Conservation (phyloP, 2,329 filamentous ascomycete species). For the Pseudopyrenochaeta lycopersici region DNA sequence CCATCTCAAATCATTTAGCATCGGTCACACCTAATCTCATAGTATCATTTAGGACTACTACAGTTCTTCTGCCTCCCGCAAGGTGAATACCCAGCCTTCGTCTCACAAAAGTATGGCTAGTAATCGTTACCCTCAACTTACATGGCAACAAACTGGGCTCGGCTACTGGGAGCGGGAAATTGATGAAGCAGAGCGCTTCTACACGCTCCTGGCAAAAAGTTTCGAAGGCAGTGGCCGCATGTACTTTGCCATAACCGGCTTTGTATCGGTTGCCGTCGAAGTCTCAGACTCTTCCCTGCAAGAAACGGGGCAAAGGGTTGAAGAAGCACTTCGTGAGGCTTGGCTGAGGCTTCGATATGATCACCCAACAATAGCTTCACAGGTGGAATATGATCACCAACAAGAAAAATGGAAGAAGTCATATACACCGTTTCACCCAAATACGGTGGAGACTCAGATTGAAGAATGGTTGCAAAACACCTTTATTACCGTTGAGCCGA, state of each 20-base stretch:
- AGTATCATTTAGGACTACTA: no score
- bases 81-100: no score
- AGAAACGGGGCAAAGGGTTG: slow-evolving; percentile 18
- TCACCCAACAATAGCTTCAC: slow-evolving; percentile 47
- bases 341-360: slow-evolving; percentile 48
- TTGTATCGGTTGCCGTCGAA: slow-evolving; percentile 29
- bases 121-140: slow-evolving; percentile 4
- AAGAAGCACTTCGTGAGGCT: slow-evolving; percentile 43
- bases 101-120: not conserved
- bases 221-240: slow-evolving; percentile 52
- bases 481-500: slow-evolving; percentile 30
- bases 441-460: slow-evolving; percentile 7
- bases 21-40: no score
- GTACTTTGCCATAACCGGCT: slow-evolving; percentile 55
- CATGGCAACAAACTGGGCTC: slow-evolving; percentile 1
- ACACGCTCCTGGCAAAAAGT: slow-evolving; percentile 46
- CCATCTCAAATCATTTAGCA: no score
- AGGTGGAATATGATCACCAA: slow-evolving; percentile 19
- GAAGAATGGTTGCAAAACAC: slow-evolving; percentile 43
- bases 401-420: slow-evolving; percentile 36
- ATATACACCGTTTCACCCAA: slow-evolving; percentile 24
- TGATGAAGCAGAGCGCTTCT: slow-evolving; percentile 56
- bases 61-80: no score
- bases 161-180: slow-evolving; percentile 45
- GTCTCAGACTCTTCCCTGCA: not conserved